Conservation (phyloP, 2,329 filamentous ascomycete species). For the Rhinocladiella similis region DNA sequence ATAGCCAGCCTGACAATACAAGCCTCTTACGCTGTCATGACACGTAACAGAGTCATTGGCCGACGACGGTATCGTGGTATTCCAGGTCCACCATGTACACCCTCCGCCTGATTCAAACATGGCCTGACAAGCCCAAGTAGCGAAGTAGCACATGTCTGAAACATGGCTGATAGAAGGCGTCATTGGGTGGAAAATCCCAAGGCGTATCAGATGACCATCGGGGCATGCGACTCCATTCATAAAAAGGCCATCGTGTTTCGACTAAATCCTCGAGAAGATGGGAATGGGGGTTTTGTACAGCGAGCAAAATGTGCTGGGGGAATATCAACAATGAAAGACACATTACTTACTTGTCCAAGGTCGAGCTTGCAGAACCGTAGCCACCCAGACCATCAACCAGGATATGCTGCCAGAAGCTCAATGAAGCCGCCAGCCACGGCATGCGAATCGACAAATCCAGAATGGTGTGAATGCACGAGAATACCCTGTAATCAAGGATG, state of each 20-base stretch:
- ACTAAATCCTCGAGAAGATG: constrained; percentile 4
- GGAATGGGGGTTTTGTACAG: constrained; percentile 7
- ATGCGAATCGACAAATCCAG: constrained; percentile 76
- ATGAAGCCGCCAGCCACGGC: constrained; percentile 80
- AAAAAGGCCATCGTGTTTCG: constrained; percentile 3
- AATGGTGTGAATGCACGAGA: constrained; percentile 71
- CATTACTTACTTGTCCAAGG: constrained; percentile 83
- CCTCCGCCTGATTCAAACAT: constrained; percentile 20
- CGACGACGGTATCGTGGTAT: constrained; percentile 2
- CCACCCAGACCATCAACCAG: constrained; percentile 72
- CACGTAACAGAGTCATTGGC: constrained; percentile 23
- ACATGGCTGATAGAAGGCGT: constrained; percentile 14
- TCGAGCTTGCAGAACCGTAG: constrained; percentile 72
- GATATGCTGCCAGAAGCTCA: constrained; percentile 75
- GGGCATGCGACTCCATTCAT: constrained; percentile 23
- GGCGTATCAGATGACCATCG: constrained; percentile 28
- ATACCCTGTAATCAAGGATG: constrained; percentile 74
- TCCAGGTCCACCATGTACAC: constrained; percentile 16
- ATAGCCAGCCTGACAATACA: constrained; percentile 18
- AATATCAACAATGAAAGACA: constrained; percentile 31
- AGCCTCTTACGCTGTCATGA: constrained; percentile 19
- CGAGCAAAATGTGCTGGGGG: constrained; percentile 5
- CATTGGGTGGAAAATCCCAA: constrained; percentile 18
- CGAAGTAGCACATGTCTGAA: constrained; percentile 16
- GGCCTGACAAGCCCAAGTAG: constrained; percentile 9